phyloP scores from a whole-genome alignment of 78 protist species.

The Speleostelium caveatum region DNA sequence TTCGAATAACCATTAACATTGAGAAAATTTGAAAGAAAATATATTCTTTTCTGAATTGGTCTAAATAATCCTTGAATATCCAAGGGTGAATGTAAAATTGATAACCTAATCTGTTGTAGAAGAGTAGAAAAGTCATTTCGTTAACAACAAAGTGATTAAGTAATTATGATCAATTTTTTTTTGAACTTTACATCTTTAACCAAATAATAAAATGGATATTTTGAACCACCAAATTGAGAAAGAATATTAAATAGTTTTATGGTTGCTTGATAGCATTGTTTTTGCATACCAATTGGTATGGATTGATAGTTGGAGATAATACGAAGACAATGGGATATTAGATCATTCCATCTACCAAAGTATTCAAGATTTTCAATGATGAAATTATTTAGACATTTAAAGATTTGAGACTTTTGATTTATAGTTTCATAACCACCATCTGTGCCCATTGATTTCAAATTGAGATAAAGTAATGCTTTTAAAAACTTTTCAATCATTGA shows the following conservation, averaged over 20 bases:
- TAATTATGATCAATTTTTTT: too few relatives aligned
- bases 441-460: not conserved
- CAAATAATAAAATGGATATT: not conserved
- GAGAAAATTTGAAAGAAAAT: not conserved
- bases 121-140: not conserved
- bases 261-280: not conserved
- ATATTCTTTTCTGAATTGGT: conserved; percentile 2
- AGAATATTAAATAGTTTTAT: not conserved
- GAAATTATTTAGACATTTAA: not conserved
- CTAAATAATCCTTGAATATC: conserved; percentile 2
- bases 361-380: not conserved
- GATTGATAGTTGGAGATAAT: not conserved
- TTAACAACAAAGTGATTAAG: too few relatives aligned
- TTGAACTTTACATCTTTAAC: not conserved
- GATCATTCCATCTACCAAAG: conserved; percentile 20
- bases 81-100: not conserved
- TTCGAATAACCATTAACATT: not conserved
- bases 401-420: not conserved
- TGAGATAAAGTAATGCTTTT: too few relatives aligned
- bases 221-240: not conserved
- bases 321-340: not conserved
- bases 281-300: not conserved
- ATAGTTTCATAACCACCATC: not conserved
- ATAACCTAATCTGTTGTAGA: conserved; percentile 1
- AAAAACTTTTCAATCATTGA: not conserved